Evolutionary conservation across 495 filamentous ascomycete species (phyloP), one percentile per base, ranked within the genome.

Genomic region (Aspergillus nidulans): DNA sequence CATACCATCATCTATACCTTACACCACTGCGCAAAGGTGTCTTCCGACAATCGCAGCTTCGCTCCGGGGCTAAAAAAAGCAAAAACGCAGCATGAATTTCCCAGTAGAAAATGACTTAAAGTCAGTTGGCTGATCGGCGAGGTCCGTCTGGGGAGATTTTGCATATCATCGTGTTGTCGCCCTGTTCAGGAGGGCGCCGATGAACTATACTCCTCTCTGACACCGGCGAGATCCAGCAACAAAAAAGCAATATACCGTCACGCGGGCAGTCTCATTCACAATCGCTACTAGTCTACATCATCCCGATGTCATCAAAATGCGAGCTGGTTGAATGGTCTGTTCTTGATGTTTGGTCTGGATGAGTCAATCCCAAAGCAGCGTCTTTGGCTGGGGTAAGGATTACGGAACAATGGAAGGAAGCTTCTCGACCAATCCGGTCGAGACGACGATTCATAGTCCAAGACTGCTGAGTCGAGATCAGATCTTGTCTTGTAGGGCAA

Each of bases 251-350:
- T 30, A 26, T 47, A 28, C 45, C 51, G 58, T 60, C 61, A 63
- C 61, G 61, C 58, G 60, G 56, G 46, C 60, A 59, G 52, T 45
- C 57, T 52, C 49, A 34, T 39, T 18, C 6, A 39, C 5, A 16
- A 16, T 39, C 32, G 40, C 19, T 16, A 36, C 20, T 42, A 39
- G 4, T 13, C 38, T 21, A 45, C 50, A 58, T 63, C 61, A 60
- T 52, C 52, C 51, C 12, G 24, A 42, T 25, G 36, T 30, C 38
- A 42, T 41, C 34, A 9, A 50, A 8, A 20, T 5, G 30, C 13
- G n/a, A 54, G n/a, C n/a, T n/a, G n/a, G n/a, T n/a, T 54, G 38
- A 36, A 52, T 59, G 57, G 61, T 54, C 56, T 59, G 60, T 57
- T 56, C 56, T 48, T 36, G 25, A 18, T 9, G 8, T 10, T 32